phyloP scores from a whole-genome alignment of 352 stramenopile species.

The Phytopythium montanum region DNA sequence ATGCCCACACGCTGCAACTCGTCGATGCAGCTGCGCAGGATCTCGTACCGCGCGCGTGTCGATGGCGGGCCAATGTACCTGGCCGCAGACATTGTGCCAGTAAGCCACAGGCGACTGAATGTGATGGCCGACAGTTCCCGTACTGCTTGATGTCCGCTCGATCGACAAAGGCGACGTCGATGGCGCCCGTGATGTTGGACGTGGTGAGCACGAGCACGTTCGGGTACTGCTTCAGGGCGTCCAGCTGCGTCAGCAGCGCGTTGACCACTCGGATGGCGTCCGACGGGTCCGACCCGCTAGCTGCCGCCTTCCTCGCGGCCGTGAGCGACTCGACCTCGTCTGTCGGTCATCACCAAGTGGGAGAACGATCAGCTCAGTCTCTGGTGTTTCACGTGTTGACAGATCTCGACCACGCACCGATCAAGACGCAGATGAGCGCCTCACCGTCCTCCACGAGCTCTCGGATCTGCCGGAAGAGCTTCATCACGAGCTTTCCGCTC shows the following conservation, averaged over 20 bases:
- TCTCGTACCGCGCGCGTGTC: slow-evolving; percentile 67
- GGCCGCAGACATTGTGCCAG: neutral
- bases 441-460: slow-evolving; percentile 89
- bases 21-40: slow-evolving; percentile 77
- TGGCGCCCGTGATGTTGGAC: slow-evolving; percentile 90
- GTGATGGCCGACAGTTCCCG: slow-evolving; percentile 12
- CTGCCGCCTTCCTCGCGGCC: slow-evolving; percentile 61
- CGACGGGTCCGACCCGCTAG: slow-evolving; percentile 81
- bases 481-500: slow-evolving; percentile 91
- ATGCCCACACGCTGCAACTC: slow-evolving; percentile 81
- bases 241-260: slow-evolving; percentile 87
- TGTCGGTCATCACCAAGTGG: slow-evolving; percentile 9
- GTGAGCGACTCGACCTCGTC: slow-evolving; percentile 93
- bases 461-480: slow-evolving; percentile 90
- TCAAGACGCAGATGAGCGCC: slow-evolving; percentile 88
- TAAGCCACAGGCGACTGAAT: neutral
- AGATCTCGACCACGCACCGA: slow-evolving; percentile 41
- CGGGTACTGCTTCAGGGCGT: slow-evolving; percentile 71
- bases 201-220: slow-evolving; percentile 94
- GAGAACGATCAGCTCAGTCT: neutral
- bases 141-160: slow-evolving; percentile 92
- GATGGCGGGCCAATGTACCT: slow-evolving; percentile 70
- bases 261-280: slow-evolving; percentile 93
- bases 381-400: neutral
- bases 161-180: slow-evolving; percentile 92